phyloP scores from a whole-genome alignment of 805 yeast genomes.

The Ogataea angusta region DNA sequence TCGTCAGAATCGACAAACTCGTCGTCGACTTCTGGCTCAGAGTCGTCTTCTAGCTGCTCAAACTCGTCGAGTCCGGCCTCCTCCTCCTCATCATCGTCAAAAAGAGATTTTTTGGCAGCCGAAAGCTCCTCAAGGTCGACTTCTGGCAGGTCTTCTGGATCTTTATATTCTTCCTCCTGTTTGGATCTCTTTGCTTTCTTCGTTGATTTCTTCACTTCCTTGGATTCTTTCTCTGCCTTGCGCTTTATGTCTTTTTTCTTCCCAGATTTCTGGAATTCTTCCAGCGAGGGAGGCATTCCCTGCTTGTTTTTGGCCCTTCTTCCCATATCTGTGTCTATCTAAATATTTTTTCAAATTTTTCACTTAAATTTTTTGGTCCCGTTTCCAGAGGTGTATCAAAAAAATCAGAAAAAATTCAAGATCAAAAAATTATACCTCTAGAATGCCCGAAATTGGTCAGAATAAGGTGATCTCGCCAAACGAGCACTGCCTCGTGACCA shows the following conservation, averaged over 20 bases:
- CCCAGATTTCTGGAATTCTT: conserved; percentile 61
- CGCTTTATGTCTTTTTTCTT: conserved; percentile 38
- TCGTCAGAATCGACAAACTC: conserved; percentile 54
- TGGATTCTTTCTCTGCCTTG: conserved; percentile 37
- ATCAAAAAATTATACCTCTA: conserved; percentile 12
- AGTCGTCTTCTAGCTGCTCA: conserved; percentile 39
- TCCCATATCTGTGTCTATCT: conserved; percentile 57
- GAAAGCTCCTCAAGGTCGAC: conserved; percentile 66
- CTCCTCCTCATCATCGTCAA: conserved; percentile 59
- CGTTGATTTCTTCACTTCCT: conserved; percentile 32
- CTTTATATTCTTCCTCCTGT: conserved; percentile 33
- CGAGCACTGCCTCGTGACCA: conserved; percentile 60
- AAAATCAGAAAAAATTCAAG: conserved; percentile 1
- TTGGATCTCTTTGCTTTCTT: conserved; percentile 25
- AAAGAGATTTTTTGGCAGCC: conserved; percentile 68
- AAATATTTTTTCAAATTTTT: conserved; percentile 13
- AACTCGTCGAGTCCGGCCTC: conserved; percentile 32
- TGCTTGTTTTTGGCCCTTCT: conserved; percentile 91
- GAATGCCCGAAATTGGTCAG: conserved; percentile 1
- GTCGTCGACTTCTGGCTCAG: conserved; percentile 41
- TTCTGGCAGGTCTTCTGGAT: conserved; percentile 52
- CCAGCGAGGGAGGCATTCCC: conserved; percentile 85
- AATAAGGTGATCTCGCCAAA: conserved; percentile 27
- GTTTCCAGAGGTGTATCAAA: conserved; percentile 12
- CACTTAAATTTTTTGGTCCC: conserved; percentile 18